phyloP scores from a whole-genome alignment of 192 early-diverging fungal species.

The Linnemannia hyalina region DNA sequence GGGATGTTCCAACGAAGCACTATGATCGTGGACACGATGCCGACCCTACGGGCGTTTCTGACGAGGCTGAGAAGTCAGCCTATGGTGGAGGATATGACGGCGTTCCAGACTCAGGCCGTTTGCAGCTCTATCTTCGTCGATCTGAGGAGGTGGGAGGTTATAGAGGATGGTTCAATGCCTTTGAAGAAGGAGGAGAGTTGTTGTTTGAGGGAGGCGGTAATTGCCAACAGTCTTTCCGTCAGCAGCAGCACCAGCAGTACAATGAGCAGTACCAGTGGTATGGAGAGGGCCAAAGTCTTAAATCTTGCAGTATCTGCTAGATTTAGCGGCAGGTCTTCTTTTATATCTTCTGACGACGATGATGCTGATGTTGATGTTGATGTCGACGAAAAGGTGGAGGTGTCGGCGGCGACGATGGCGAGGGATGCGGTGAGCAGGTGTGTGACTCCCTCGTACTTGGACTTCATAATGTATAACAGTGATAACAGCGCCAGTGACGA shows the following conservation, averaged over 20 bases:
- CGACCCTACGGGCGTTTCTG: background rate
- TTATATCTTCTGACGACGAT: background rate
- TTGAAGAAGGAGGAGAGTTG: background rate
- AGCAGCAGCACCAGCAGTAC: background rate
- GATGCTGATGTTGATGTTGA: background rate
- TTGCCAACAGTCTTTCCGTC: background rate
- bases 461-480: background rate
- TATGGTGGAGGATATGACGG: background rate
- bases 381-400: background rate
- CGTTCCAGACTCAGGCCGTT: background rate
- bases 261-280: background rate
- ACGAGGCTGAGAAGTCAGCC: constrained; percentile 3
- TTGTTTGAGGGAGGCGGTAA: background rate
- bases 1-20: background rate
- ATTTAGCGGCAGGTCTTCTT: background rate
- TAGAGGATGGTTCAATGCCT: background rate
- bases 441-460: background rate
- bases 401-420: background rate
- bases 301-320: background rate
- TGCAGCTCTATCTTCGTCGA: constrained; percentile 7
- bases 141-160: background rate
- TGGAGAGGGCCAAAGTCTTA: background rate
- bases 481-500: constrained; percentile 15
- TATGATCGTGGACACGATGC: background rate
- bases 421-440: background rate